phyloP scores from a whole-genome alignment of 1,284 basidiomycete genomes.

The Fomes fomentarius region DNA sequence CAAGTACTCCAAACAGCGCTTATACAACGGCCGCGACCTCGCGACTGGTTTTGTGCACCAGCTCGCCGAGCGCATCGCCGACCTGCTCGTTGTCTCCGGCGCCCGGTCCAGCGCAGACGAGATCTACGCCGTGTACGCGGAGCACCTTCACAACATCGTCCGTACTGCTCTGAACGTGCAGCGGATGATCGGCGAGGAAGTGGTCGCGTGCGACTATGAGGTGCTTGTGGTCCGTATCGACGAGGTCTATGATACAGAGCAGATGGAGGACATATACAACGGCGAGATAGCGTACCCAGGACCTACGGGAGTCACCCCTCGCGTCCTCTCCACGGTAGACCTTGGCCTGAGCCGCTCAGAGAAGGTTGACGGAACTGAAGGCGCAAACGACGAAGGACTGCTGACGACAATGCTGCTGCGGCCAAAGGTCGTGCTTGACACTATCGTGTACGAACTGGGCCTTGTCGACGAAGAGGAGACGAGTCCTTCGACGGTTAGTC shows the following conservation, averaged over 20 bases:
- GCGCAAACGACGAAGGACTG: slow-evolving; percentile 24
- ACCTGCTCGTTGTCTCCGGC: slow-evolving; percentile 25
- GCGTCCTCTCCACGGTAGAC: slow-evolving; percentile 42
- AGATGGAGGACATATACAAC: slow-evolving; percentile 50
- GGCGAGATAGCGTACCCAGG: slow-evolving; percentile 12
- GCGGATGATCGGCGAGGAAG: slow-evolving; percentile 55
- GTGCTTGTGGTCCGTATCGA: slow-evolving; percentile 42
- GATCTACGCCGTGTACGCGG: slow-evolving; percentile 8
- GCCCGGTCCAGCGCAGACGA: slow-evolving; percentile 8
- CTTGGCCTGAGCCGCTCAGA: slow-evolving; percentile 36
- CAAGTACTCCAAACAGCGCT: slow-evolving; percentile 28
- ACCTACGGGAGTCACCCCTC: slow-evolving; percentile 15
- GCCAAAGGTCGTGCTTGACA: slow-evolving; percentile 41
- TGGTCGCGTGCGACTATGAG: slow-evolving; percentile 45
- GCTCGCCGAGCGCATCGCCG: slow-evolving; percentile 25
- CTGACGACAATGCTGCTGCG: slow-evolving; percentile 34
- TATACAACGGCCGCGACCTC: slow-evolving; percentile 28
- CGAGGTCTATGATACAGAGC: slow-evolving; percentile 41
- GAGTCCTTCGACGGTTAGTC: slow-evolving; percentile 10
- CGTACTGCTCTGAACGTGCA: slow-evolving; percentile 45
- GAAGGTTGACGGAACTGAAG: slow-evolving; percentile 23
- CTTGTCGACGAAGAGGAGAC: slow-evolving; percentile 26
- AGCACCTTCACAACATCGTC: slow-evolving; percentile 22
- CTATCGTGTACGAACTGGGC: slow-evolving; percentile 26
- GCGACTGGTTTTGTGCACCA: slow-evolving; percentile 25